Base-by-base conservation (phyloP, 192 early-diverging fungal genomes). In the Oehlia diaphana region DNA sequence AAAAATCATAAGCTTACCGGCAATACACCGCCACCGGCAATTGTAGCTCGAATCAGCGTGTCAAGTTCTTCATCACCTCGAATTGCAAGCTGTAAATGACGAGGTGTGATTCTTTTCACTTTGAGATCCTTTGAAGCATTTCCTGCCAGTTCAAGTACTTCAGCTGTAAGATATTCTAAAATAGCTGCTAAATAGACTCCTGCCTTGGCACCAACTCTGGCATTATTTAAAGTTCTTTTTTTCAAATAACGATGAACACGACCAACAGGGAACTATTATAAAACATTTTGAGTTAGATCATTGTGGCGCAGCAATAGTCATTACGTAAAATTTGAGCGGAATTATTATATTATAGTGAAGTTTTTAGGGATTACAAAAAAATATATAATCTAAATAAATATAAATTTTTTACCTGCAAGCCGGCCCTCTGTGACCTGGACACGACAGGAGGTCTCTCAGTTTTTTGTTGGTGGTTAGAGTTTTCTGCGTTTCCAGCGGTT, bases 201-300 rank as follows among this genome's bases (percentile, higher is more conserved):
- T 9, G 96, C 96, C 79, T 95, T 95, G 76, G 95, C 93, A 9
- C 95, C 94, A 12, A 97, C 95, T 75, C 95, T 92, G 66, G 93
- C 91, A 78, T 95, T 90, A 85, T 90, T 93, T 79, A 91, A 89
- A 21, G 93, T 91, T 78, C 91, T 87, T 76, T 90, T 88, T 85
- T 96, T 96, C 82, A 96, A 86, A 82, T 96, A 96, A 75, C 96
- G 90, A 84, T 97, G 96, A 81, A 97, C 94, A 87, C 96, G 95
- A 37, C 96, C 94, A 16, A 97, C 96, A 33, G 96, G 96, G 81
- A 97, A 97, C 89, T 97, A 89, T 69, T 9, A 3, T 47, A 31
- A 68, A 75, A 31, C 26, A 19, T 21, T 4, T 9, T 2, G 28
- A 53, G 21, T 23, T 26, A 74, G 23, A 62, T 74, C 33, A 31